Evolutionary conservation across 805 yeast species (phyloP).

Genomic region (Candida jianshihensis): DNA sequence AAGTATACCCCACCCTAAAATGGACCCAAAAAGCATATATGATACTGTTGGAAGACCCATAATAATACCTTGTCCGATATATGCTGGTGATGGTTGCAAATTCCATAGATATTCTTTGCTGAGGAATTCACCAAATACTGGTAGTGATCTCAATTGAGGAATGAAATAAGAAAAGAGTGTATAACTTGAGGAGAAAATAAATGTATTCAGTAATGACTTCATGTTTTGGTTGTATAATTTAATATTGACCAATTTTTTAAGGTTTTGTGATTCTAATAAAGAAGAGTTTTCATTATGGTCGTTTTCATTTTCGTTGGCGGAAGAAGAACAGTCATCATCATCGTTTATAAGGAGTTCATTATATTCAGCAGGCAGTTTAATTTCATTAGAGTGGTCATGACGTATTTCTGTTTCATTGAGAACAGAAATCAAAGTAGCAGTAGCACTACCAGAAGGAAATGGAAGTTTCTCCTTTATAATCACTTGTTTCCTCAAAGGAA

Average conservation of each 20-base stretch:
- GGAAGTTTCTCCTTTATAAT: conserved; percentile 81
- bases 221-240: conserved; percentile 50
- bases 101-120: conserved; percentile 72
- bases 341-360: conserved; percentile 12
- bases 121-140: conserved; percentile 63
- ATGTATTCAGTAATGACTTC: conserved; percentile 50
- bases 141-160: conserved; percentile 62
- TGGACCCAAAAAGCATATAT: conserved; percentile 84
- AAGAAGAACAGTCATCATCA: conserved; percentile 11
- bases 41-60: conserved; percentile 93
- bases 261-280: conserved; percentile 24
- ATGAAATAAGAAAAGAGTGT: conserved; percentile 67
- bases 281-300: conserved; percentile 9
- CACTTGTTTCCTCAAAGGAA: conserved; percentile 80
- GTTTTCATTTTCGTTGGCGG: conserved; percentile 3
- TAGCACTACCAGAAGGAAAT: conserved; percentile 94
- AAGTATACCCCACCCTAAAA: conserved; percentile 89
- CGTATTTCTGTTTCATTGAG: conserved; percentile 61
- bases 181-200: conserved; percentile 61
- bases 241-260: conserved; percentile 21
- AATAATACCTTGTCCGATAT: conserved; percentile 94
- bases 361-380: conserved; percentile 8
- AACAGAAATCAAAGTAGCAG: conserved; percentile 87
- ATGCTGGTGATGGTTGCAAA: conserved; percentile 94
- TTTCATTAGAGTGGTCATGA: conserved; percentile 9